Percentiles rank a stretch among this genome's conserved stretches.
These are phyloP conservation scores for Apiotrichum mycotoxinovorans DNA, from an alignment of 1,284 basidiomycete species.

Conservation along the genomic window DNA sequence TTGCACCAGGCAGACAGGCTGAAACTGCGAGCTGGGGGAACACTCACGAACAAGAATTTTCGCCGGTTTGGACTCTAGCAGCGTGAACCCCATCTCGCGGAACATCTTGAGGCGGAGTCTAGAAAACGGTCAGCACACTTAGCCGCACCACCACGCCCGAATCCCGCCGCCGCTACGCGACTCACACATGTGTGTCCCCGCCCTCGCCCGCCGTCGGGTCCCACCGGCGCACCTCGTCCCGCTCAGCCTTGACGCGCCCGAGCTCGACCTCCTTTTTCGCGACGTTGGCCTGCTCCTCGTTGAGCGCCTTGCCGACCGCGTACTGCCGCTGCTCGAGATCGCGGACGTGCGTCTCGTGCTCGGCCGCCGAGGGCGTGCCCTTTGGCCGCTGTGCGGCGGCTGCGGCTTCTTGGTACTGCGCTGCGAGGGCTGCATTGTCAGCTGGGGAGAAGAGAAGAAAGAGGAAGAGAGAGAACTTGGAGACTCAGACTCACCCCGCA, in stretches of 20 bases:
- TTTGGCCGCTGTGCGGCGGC: conserved; percentile 37
- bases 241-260: conserved; percentile 27
- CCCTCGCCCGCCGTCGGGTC: conserved; percentile 32
- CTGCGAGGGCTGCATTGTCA: neutral
- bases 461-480: neutral
- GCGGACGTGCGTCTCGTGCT: conserved; percentile 36
- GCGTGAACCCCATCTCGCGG: conserved; percentile 35
- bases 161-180: too few species aligned
- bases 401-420: conserved; percentile 20
- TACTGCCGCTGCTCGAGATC: conserved; percentile 39
- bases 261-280: conserved; percentile 42
- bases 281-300: conserved; percentile 36
- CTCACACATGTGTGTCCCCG: conserved; percentile 35
- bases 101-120: conserved; percentile 42
- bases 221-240: conserved; percentile 32
- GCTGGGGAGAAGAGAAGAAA: neutral
- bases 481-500: conserved; percentile 27
- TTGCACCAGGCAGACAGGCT: too few species aligned
- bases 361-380: conserved; percentile 30
- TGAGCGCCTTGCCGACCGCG: conserved; percentile 35
- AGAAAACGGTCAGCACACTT: neutral
- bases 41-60: conserved; percentile 43
- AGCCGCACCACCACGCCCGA: too few species aligned
- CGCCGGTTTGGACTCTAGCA: conserved; percentile 21
- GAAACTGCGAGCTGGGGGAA: too few species aligned